Evolutionary conservation across 176 grass and related monocot genomes (phyloP).

Genomic region (Musa acuminata): DNA sequence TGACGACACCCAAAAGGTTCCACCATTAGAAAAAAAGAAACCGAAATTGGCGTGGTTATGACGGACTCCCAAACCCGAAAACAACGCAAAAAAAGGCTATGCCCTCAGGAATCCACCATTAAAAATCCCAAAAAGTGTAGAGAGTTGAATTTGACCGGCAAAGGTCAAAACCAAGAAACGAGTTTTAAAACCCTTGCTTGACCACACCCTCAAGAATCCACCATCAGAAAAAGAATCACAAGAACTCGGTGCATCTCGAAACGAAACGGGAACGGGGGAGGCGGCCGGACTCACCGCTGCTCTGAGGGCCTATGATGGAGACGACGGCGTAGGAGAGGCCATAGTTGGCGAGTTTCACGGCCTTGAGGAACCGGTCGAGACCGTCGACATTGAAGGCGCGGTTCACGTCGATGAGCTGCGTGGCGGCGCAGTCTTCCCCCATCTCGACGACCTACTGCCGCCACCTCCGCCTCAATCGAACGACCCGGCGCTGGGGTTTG

Average conservation of each 20-base stretch:
- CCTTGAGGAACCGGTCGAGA: conserved; percentile 46
- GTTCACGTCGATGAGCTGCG: conserved; percentile 59
- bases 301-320: conserved; percentile 81
- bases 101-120: no score
- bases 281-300: conserved; percentile 46
- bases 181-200: not conserved
- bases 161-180: not conserved
- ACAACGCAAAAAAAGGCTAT: no score
- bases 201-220: not conserved
- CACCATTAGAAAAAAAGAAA: no score
- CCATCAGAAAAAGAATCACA: not conserved
- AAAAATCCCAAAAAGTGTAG: no score
- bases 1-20: no score
- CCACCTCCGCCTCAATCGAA: no score
- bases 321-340: conserved; percentile 88
- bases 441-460: not conserved
- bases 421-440: conserved; percentile 28
- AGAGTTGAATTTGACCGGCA: no score
- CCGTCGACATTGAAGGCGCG: conserved; percentile 50
- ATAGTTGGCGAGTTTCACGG: conserved; percentile 25
- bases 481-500: no score
- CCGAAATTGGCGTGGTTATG: no score
- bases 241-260: no score
- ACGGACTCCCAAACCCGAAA: no score
- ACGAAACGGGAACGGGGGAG: not conserved